These are phyloP conservation scores for Trypanosomatidae sp. DNA, from an alignment of 208 protist species.

Conservation along the genomic window DNA sequence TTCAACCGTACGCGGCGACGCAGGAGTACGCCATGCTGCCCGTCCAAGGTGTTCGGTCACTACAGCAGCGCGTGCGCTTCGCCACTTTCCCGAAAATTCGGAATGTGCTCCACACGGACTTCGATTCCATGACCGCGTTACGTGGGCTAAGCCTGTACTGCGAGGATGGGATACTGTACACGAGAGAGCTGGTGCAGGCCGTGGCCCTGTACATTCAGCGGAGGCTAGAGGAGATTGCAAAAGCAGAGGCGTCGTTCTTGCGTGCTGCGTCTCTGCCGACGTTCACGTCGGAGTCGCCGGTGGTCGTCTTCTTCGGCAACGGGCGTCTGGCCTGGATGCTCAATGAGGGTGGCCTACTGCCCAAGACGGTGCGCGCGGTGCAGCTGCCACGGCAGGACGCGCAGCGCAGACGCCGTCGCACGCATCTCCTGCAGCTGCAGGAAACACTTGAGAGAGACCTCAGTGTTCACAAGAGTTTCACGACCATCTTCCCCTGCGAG, in stretches of 20 bases:
- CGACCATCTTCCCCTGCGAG: constrained; percentile 53
- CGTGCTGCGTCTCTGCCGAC: constrained; percentile 4
- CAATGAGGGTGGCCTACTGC: constrained; percentile 42
- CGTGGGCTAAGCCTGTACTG: constrained; percentile 40
- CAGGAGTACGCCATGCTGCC: constrained; percentile 79
- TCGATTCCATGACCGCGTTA: constrained; percentile 61
- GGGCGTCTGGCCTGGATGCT: constrained; percentile 64
- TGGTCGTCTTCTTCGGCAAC: constrained; percentile 72
- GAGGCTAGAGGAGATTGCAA: constrained; percentile 35
- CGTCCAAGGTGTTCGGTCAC: constrained; percentile 24
- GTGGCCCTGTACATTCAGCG: constrained; percentile 55
- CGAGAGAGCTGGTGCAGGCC: constrained; percentile 49
- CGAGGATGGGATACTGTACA: constrained; percentile 57
- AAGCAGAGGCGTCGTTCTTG: constrained; percentile 35
- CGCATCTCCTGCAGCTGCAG: constrained; percentile 32
- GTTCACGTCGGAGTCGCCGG: constrained; percentile 42
- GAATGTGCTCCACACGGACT: constrained; percentile 67
- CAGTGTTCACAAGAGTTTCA: constrained; percentile 27
- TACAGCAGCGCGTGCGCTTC: constrained; percentile 39
- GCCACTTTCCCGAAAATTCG: constrained; percentile 59
- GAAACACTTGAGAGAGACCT: constrained; percentile 12
- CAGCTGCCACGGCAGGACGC: constrained; percentile 44
- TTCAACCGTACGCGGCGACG: constrained; percentile 58
- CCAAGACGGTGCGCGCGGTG: constrained; percentile 34
- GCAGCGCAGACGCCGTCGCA: constrained; percentile 26